Evolutionary conservation across 2,329 filamentous ascomycete genomes (phyloP).

Genomic region (Pyricularia pennisetigena): DNA sequence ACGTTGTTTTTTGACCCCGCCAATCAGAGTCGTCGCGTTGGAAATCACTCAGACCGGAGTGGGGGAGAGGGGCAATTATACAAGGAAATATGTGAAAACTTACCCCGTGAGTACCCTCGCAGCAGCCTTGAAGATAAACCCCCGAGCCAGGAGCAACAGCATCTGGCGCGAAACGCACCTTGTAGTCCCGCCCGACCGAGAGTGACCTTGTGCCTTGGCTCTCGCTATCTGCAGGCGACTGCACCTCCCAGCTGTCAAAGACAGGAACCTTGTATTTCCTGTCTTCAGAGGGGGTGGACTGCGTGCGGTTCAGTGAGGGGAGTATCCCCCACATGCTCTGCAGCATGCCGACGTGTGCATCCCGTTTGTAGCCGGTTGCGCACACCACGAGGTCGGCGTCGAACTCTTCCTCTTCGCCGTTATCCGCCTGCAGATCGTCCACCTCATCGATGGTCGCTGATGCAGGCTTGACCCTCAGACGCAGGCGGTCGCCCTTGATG

Average conservation of each 20-base stretch:
- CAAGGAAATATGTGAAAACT: constrained; percentile 29
- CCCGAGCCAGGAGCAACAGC: constrained; percentile 65
- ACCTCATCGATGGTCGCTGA: constrained; percentile 16
- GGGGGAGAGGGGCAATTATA: background rate
- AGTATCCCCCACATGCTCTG: constrained; percentile 55
- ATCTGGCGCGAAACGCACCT: constrained; percentile 58
- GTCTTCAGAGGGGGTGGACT: constrained; percentile 5
- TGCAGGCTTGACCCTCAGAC: constrained; percentile 47
- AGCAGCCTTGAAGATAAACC: constrained; percentile 89
- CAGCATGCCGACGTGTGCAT: constrained; percentile 71
- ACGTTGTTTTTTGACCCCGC: background rate
- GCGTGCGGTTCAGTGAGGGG: constrained; percentile 28
- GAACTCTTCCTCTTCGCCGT: constrained; percentile 45
- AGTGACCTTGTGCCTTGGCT: constrained; percentile 33
- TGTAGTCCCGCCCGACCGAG: constrained; percentile 68
- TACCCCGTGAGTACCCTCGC: constrained; percentile 85
- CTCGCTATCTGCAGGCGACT: constrained; percentile 5
- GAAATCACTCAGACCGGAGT: background rate
- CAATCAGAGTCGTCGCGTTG: background rate
- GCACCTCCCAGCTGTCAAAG: constrained; percentile 13
- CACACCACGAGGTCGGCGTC: constrained; percentile 76
- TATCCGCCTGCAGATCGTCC: constrained; percentile 18
- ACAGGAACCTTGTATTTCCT: constrained; percentile 2
- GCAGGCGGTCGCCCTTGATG: constrained; percentile 37
- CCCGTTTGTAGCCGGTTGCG: constrained; percentile 77